Percentiles rank a stretch among this genome's conserved stretches.
phyloP scores from a whole-genome alignment of 257 asterid genomes.

The Jaltomata sinuosa region DNA sequence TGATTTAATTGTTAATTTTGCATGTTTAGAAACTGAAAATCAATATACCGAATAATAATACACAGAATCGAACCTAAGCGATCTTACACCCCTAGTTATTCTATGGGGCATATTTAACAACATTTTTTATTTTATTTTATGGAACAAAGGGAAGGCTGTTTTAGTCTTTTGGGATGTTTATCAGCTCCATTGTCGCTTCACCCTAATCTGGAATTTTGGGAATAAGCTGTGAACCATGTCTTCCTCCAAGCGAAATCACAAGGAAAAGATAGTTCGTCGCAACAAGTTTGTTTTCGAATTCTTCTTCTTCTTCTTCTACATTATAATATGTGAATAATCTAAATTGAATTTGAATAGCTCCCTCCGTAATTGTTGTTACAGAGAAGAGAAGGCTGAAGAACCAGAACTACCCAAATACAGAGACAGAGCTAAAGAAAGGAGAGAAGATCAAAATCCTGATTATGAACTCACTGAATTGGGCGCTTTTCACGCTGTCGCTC shows the following conservation, averaged over 20 bases:
- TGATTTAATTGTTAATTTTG: too few relatives aligned
- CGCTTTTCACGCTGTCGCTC: conserved; percentile 91
- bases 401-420: conserved; percentile 78
- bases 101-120: too few relatives aligned
- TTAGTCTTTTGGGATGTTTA: neutral
- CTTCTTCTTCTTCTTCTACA: neutral
- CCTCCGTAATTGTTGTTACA: conserved; percentile 5
- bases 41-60: too few relatives aligned
- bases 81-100: too few relatives aligned
- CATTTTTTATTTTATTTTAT: too few relatives aligned
- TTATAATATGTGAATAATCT: too few relatives aligned
- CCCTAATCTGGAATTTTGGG: neutral
- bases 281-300: neutral
- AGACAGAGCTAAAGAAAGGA: conserved; percentile 91
- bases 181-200: neutral
- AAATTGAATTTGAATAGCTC: neutral
- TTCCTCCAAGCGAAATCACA: conserved; percentile 1
- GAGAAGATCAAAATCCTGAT: conserved; percentile 97
- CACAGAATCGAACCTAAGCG: too few relatives aligned
- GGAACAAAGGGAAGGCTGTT: neutral
- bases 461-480: conserved; percentile 81
- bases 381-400: conserved; percentile 90
- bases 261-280: conserved; percentile 1
- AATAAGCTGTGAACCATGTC: neutral
- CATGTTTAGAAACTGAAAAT: too few relatives aligned